A percentile compares a stretch with the other conserved stretches of the same genome.
Evolutionary conservation across 768 basidiomycete species (phyloP).

Genomic region (Boletus huronensis): DNA sequence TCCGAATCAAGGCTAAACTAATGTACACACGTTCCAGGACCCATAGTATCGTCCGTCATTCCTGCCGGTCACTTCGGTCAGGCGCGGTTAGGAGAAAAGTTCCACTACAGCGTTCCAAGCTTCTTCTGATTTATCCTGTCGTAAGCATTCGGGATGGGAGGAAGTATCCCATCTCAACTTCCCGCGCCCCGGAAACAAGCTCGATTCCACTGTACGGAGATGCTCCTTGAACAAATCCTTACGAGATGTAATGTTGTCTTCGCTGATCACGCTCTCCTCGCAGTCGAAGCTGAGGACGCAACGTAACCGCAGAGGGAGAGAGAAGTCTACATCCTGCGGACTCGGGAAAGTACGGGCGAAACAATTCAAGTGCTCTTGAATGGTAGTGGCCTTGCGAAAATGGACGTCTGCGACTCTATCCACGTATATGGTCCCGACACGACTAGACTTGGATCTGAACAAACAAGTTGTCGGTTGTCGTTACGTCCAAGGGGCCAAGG

Average conservation of each 20-base stretch:
- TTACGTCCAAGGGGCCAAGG: background rate
- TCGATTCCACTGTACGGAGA: background rate
- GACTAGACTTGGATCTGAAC: constrained; percentile 7
- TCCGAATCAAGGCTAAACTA: background rate
- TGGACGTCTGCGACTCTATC: constrained; percentile 7
- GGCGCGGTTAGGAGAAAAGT: background rate
- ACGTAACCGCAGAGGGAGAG: background rate
- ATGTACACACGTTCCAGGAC: too few relatives aligned
- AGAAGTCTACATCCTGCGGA: background rate
- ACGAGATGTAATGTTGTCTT: background rate
- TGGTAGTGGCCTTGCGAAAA: accelerated
- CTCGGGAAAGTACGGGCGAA: constrained; percentile 9
- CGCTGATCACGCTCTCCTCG: accelerated
- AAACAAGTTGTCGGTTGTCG: background rate
- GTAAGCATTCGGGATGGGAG: background rate
- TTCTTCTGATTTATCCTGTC: background rate
- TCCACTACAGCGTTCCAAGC: constrained; percentile 13
- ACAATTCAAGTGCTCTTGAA: constrained; percentile 6
- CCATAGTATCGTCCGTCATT: background rate
- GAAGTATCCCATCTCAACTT: background rate
- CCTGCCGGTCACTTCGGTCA: background rate
- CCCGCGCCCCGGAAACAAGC: background rate
- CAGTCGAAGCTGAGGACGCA: constrained; percentile 7
- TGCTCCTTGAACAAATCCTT: background rate
- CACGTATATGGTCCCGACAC: constrained; percentile 15